Conservation (phyloP, 2,329 filamentous ascomycete species). For the Sporothrix globosa region DNA sequence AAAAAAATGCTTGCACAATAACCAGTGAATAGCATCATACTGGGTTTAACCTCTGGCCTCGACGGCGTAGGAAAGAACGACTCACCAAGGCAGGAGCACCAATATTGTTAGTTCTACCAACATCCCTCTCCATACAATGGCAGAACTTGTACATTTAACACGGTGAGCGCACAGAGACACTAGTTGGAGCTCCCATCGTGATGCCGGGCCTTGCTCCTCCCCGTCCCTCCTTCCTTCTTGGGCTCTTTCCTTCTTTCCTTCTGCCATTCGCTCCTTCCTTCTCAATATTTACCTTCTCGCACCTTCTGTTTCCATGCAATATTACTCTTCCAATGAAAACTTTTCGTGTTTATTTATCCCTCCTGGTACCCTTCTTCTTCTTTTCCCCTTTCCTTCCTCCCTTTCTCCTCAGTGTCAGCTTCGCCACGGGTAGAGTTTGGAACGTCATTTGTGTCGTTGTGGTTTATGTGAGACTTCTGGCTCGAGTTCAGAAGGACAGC, state of each 20-base stretch:
- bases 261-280: constrained; percentile 12
- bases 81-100: background rate
- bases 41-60: background rate
- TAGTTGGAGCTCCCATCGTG: background rate
- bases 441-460: background rate
- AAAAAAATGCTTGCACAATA: background rate
- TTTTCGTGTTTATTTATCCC: constrained; percentile 12
- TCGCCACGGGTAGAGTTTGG: background rate
- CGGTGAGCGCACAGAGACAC: background rate
- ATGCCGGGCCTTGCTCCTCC: background rate
- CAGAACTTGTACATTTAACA: background rate
- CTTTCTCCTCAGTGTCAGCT: constrained; percentile 1
- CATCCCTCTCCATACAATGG: no score
- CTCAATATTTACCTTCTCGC: background rate
- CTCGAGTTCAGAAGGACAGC: background rate
- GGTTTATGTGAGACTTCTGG: background rate
- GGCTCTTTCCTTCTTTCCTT: background rate
- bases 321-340: background rate
- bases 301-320: constrained; percentile 3
- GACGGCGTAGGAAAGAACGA: background rate
- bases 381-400: background rate
- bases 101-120: background rate
- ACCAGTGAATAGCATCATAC: background rate
- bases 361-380: background rate
- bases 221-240: background rate